A percentile compares a stretch with the other conserved stretches of the same genome.
These are phyloP conservation scores for Fusarium redolens DNA, from an alignment of 2,329 filamentous ascomycete species.

Conservation along the genomic window DNA sequence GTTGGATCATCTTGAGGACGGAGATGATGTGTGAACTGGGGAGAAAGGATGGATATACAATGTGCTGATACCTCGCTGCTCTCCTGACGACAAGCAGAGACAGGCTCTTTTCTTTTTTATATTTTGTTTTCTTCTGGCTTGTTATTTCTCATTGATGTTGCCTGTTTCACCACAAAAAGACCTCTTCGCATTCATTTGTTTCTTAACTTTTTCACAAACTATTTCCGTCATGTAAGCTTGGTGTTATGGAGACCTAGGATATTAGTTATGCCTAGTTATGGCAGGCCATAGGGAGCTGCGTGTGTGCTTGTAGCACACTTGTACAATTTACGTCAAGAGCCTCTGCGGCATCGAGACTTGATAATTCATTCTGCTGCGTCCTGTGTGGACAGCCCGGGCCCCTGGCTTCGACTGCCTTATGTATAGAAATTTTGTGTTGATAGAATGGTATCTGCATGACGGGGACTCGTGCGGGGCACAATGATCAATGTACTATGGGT, in stretches of 20 bases:
- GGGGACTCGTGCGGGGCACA: neutral
- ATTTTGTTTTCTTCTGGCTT: constrained; percentile 2
- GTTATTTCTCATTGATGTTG: constrained; percentile 3
- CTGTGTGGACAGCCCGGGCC: neutral
- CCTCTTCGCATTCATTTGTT: constrained; percentile 15
- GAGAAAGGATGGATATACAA: constrained; percentile 23
- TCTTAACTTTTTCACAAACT: constrained; percentile 18
- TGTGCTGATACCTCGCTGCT: constrained; percentile 41
- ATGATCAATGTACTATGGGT: too few relatives aligned
- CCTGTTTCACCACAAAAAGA: neutral
- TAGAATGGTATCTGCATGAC: neutral
- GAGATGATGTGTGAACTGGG: neutral
- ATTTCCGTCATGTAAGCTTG: constrained; percentile 44
- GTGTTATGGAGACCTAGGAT: constrained; percentile 53
- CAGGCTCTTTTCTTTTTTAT: constrained; percentile 14
- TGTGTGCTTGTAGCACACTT: constrained; percentile 22
- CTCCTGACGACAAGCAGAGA: constrained; percentile 14
- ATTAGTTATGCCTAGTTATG: constrained; percentile 33
- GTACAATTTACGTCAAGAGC: constrained; percentile 34
- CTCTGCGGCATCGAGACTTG: constrained; percentile 5
- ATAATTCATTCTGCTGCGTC: constrained; percentile 1
- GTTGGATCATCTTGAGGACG: constrained; percentile 26
- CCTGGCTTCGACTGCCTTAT: neutral
- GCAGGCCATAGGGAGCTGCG: constrained; percentile 21
- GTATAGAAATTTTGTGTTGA: neutral